These are phyloP conservation scores for Boechera retrofracta DNA, from an alignment of 345 rosid genomes.

Conservation along the genomic window DNA sequence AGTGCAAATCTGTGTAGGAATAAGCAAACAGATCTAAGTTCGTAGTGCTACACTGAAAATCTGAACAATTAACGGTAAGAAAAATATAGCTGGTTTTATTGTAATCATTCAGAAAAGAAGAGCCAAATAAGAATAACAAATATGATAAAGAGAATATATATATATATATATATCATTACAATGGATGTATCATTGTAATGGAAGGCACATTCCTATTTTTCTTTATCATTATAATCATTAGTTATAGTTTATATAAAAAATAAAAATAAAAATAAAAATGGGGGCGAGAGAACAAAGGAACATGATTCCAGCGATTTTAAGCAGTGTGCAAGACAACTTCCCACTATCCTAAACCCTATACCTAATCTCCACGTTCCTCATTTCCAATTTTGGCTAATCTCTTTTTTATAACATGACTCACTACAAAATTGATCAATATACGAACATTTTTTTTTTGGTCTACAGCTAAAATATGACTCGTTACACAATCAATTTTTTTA, in stretches of 20 bases:
- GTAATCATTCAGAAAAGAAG: slow-evolving; percentile 24
- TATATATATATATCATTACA: not conserved
- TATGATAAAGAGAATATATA: not conserved
- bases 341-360: slow-evolving; percentile 34
- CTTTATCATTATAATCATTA: not conserved
- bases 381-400: not conserved
- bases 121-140: slow-evolving; percentile 21
- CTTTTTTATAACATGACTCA: not conserved
- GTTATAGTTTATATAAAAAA: slow-evolving; percentile 8
- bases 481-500: not conserved
- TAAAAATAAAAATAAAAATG: not conserved
- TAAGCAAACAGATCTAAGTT: too few relatives aligned
- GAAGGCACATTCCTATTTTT: slow-evolving; percentile 18
- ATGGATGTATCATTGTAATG: slow-evolving; percentile 39
- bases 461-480: not conserved
- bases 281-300: slow-evolving; percentile 30
- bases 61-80: not conserved
- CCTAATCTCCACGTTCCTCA: slow-evolving; percentile 38
- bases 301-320: slow-evolving; percentile 39
- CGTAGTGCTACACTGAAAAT: too few relatives aligned
- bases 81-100: slow-evolving; percentile 24
- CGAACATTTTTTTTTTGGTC: not conserved
- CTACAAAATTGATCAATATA: not conserved
- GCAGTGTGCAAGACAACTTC: slow-evolving; percentile 38
- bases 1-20: too few relatives aligned